These are phyloP conservation scores for Galerina marginata DNA, from an alignment of 768 basidiomycete species.

Conservation along the genomic window DNA sequence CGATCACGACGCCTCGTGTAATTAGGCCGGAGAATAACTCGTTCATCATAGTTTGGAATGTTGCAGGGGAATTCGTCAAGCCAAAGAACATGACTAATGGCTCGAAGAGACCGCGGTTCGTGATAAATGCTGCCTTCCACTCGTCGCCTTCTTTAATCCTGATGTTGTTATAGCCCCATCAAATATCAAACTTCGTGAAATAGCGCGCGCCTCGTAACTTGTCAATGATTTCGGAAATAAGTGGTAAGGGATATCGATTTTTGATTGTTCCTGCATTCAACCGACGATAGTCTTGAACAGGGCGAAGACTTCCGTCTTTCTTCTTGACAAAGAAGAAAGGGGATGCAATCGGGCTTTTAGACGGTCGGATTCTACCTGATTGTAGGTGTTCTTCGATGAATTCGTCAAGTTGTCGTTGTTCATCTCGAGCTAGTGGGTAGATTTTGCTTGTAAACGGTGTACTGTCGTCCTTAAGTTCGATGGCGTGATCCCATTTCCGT, in stretches of 20 bases:
- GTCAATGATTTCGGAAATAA: conserved; percentile 25
- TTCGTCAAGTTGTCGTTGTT: background rate
- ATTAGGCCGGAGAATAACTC: background rate
- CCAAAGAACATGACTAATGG: conserved; percentile 44
- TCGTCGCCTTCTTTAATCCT: conserved; percentile 42
- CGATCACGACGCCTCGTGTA: background rate
- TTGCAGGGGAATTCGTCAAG: conserved; percentile 30
- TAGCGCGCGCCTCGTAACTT: conserved; percentile 25
- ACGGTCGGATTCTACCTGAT: conserved; percentile 30
- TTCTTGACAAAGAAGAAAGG: conserved; percentile 8
- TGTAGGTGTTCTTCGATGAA: background rate
- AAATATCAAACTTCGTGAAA: conserved; percentile 45
- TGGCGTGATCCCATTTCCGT: conserved; percentile 38
- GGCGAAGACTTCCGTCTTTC: conserved; percentile 18
- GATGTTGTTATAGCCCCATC: conserved; percentile 42
- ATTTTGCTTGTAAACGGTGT: conserved; percentile 29
- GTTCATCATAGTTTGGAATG: conserved; percentile 7
- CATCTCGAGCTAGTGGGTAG: background rate
- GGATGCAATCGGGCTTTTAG: conserved; percentile 31
- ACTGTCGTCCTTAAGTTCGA: conserved; percentile 35
- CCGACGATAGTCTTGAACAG: conserved; percentile 31
- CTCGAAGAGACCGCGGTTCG: conserved; percentile 38
- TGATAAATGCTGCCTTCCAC: conserved; percentile 18
- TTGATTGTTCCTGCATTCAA: conserved; percentile 36
- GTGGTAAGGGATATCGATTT: conserved; percentile 36